Evolutionary conservation across 2,329 filamentous ascomycete species (phyloP), one percentile per base, ranked within the genome.

Genomic region (Pseudopyrenochaeta lycopersici): DNA sequence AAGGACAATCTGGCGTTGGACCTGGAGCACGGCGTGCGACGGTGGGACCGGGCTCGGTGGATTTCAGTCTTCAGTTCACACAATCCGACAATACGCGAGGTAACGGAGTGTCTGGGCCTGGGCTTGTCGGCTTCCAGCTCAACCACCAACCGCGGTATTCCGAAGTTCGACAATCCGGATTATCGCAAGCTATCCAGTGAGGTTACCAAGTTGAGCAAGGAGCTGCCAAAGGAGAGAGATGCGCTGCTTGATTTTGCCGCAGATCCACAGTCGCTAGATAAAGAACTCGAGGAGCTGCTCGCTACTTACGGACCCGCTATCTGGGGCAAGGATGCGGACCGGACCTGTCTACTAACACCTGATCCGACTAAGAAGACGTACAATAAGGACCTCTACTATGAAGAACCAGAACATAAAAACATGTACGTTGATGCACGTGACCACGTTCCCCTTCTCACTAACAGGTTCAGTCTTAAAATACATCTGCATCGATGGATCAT

Each of bases 401-500:
- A 75, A n/a, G 56, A 68, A 17, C 55, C 68, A 7, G 70, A 70
- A 14, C 70, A 74, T 52, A 69, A 64, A 49, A 60, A 71, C 12
- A 72, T 63, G 72, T 73, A 60, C 65, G 69, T 54, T 43, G 49
- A 42, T 51, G 46, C 41, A 43, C 42, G 42, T 53, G 55, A 45
- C 46, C 30, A 44, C 7, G 21, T 15, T 17, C 29, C 36, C 44
- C 41, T 60, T 66, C 23, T 9, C 23, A 9, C 23, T 58, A 64
- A 23, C 33, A 42, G 17, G 29, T 54, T 5, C 47, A 72, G 71
- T 36, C 68, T 75, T 46, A 72, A 73, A 52, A 69, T 71, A 42
- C 72, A 75, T 43, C 59, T 75, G 58, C 72, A 75, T 52, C 70
- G 72, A 52, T 75, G 72, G 72, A 72, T 75, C 58, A 70, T 74